These are phyloP conservation scores for Ceriops zippeliana DNA, from an alignment of 345 rosid genomes.

Conservation along the genomic window DNA sequence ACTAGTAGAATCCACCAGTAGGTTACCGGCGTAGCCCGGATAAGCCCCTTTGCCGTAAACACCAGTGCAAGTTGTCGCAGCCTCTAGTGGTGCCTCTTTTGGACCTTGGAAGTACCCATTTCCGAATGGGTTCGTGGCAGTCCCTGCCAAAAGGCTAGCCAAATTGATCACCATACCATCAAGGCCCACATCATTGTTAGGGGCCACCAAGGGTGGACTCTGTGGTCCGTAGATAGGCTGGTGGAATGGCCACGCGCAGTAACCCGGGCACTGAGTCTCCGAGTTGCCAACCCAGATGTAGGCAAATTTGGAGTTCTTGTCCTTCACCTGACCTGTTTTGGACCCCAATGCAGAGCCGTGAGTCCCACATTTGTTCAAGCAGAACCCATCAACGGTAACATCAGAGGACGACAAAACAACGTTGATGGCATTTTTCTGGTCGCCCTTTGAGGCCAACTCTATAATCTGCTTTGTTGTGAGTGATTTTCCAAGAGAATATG, in stretches of 20 bases:
- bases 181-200: slow-evolving; percentile 22
- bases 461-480: slow-evolving; percentile 45
- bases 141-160: slow-evolving; percentile 20
- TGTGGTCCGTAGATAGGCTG: slow-evolving; percentile 21
- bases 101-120: slow-evolving; percentile 24
- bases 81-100: slow-evolving; percentile 22
- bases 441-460: slow-evolving; percentile 54
- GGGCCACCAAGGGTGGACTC: slow-evolving; percentile 3
- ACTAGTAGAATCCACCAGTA: slow-evolving; percentile 18
- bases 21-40: slow-evolving; percentile 25
- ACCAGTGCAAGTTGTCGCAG: slow-evolving; percentile 17
- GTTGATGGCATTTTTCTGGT: slow-evolving; percentile 30
- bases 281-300: slow-evolving; percentile 30
- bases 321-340: slow-evolving; percentile 7
- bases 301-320: slow-evolving; percentile 11
- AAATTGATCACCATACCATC: slow-evolving; percentile 26
- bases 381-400: slow-evolving; percentile 33
- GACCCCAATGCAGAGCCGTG: slow-evolving; percentile 42
- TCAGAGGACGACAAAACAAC: slow-evolving; percentile 39
- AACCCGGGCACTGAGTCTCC: slow-evolving; percentile 23
- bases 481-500: slow-evolving; percentile 60
- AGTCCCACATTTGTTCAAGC: slow-evolving; percentile 35
- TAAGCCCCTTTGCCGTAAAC: slow-evolving; percentile 19
- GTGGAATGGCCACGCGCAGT: slow-evolving; percentile 29
- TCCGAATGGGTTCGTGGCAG: slow-evolving; percentile 22